Evolutionary conservation across 73 alveolate genomes (phyloP).

Genomic region (Stentor roeselii): DNA sequence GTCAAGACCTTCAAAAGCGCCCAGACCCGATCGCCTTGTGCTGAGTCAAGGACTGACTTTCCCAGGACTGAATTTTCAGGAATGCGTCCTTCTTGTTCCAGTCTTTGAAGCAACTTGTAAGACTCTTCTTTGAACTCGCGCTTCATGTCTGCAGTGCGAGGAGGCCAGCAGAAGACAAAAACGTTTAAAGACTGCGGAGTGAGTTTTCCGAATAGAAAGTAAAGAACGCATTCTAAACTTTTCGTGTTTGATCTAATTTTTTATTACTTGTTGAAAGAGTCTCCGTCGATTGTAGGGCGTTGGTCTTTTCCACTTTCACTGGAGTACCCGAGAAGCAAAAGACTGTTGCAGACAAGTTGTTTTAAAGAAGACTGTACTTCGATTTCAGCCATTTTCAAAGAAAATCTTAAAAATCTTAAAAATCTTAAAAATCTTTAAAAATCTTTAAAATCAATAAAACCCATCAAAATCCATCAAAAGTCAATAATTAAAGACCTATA

Average conservation of each 20-base stretch:
- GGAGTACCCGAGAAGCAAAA: neutral
- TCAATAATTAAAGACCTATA: too few species aligned
- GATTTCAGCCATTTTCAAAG: neutral
- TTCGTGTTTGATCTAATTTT: constrained; percentile 10
- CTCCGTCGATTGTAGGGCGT: neutral
- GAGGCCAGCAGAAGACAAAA: constrained; percentile 20
- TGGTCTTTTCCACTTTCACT: neutral
- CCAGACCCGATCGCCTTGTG: constrained; percentile 24
- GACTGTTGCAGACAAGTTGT: neutral
- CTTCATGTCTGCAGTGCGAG: constrained; percentile 15
- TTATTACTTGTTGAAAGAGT: neutral
- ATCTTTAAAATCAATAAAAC: too few species aligned
- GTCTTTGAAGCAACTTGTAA: neutral
- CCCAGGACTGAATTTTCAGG: constrained; percentile 18
- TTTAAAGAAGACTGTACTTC: neutral
- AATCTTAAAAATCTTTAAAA: too few species aligned
- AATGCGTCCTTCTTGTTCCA: neutral
- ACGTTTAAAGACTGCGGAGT: neutral
- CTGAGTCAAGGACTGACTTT: constrained; percentile 10
- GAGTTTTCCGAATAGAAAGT: neutral
- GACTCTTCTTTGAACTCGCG: constrained; percentile 13
- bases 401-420: too few species aligned
- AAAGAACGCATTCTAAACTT: constrained; percentile 6
- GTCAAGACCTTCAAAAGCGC: neutral
- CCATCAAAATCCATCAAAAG: too few species aligned